A percentile compares a stretch with the other conserved stretches of the same genome.
phyloP scores from a whole-genome alignment of 2,329 filamentous ascomycete genomes.

The Trichoderma arundinaceum region DNA sequence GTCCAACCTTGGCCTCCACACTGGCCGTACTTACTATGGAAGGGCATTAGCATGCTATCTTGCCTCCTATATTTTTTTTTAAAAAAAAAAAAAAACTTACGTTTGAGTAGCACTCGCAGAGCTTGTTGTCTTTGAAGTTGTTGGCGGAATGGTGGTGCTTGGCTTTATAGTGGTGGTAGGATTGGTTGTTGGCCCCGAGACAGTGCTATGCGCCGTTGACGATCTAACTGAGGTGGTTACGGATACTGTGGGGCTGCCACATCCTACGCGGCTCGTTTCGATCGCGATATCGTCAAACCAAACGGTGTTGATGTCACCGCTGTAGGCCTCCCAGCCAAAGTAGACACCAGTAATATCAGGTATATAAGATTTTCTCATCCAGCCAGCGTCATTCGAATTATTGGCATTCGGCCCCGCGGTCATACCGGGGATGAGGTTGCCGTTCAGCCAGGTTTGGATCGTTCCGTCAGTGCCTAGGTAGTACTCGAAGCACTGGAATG shows the following conservation, averaged over 20 bases:
- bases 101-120: constrained; percentile 12
- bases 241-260: constrained; percentile 1
- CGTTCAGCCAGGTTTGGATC: constrained; percentile 22
- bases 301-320: constrained; percentile 22
- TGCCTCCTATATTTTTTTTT: not conserved
- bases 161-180: constrained; percentile 13
- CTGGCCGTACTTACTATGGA: constrained; percentile 16
- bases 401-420: constrained; percentile 16
- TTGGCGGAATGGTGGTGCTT: constrained; percentile 25
- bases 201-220: constrained; percentile 9
- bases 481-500: constrained; percentile 28
- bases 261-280: constrained; percentile 18
- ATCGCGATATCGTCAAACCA: constrained; percentile 26
- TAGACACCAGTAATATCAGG: constrained; percentile 23
- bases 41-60: not conserved
- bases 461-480: constrained; percentile 23
- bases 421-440: constrained; percentile 18
- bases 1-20: constrained; percentile 18
- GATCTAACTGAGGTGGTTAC: constrained; percentile 13
- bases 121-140: constrained; percentile 20
- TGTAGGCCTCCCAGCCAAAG: constrained; percentile 30
- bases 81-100: not conserved
- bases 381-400: constrained; percentile 26
- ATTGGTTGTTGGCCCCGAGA: not conserved
- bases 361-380: constrained; percentile 3